Conservation (phyloP, 148 eudicot species). For the Nyssa sinensis region DNA sequence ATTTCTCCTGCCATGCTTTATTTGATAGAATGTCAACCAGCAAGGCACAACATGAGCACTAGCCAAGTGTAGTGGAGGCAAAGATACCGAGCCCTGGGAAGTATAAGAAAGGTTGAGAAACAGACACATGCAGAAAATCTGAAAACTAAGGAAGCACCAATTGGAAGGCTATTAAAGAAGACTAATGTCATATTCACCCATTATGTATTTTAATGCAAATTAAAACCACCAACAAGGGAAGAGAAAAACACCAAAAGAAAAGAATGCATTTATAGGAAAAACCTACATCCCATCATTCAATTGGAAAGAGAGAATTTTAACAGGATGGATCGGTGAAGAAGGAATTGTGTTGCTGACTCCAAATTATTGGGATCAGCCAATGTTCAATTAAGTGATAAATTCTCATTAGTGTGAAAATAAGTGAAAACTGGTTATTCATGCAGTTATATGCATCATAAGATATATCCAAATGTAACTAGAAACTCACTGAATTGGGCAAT, state of each 20-base stretch:
- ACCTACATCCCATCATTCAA: too few relatives aligned
- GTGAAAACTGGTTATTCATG: not conserved
- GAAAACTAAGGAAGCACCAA: not conserved
- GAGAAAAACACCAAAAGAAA: not conserved
- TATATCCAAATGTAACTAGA: conserved; percentile 10
- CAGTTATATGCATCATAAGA: conserved; percentile 1
- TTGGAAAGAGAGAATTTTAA: too few relatives aligned
- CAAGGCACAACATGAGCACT: not conserved
- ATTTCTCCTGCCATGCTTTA: not conserved
- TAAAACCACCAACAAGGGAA: not conserved
- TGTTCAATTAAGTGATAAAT: not conserved
- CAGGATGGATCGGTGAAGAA: not conserved
- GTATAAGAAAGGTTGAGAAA: not conserved
- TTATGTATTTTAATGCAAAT: not conserved
- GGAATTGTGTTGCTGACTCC: not conserved
- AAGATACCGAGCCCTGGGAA: not conserved
- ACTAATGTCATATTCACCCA: not conserved
- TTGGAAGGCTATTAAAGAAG: not conserved
- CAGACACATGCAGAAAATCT: not conserved
- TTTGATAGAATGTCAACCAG: not conserved
- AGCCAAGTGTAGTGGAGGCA: not conserved
- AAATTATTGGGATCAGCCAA: not conserved
- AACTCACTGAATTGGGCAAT: conserved; percentile 85
- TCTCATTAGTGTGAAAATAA: not conserved
- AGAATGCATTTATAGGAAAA: not conserved